Percentiles rank a stretch among this genome's conserved stretches.
These are phyloP conservation scores for Talaromyces sp. DNA, from an alignment of 2,329 filamentous ascomycete genomes.

Conservation along the genomic window DNA sequence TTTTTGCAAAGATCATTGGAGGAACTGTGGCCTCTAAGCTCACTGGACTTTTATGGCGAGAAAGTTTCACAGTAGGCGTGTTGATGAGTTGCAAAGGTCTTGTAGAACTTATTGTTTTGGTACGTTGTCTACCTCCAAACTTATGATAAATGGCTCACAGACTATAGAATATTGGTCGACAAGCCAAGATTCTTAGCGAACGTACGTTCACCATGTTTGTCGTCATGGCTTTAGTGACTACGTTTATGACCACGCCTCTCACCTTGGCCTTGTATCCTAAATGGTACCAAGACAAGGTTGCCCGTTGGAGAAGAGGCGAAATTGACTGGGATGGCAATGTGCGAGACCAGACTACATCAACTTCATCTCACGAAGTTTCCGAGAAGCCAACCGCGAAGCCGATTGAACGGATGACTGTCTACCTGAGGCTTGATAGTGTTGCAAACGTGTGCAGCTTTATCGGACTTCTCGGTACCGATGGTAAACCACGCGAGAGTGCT, in stretches of 20 bases:
- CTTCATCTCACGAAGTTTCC: constrained; percentile 22
- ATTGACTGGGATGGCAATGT: constrained; percentile 80
- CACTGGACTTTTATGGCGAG: constrained; percentile 81
- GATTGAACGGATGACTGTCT: constrained; percentile 68
- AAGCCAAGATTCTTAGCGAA: constrained; percentile 75
- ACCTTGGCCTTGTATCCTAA: constrained; percentile 71
- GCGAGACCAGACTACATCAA: constrained; percentile 25
- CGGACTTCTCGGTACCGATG: constrained; percentile 66
- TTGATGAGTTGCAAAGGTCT: constrained; percentile 97
- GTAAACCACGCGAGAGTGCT: constrained; percentile 33
- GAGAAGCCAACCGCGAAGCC: constrained; percentile 45
- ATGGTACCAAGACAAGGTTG: constrained; percentile 71
- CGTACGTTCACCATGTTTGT: constrained; percentile 92
- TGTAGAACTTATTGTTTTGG: constrained; percentile 90
- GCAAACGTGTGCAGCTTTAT: constrained; percentile 78
- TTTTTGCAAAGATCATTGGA: constrained; percentile 79
- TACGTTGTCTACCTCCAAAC: constrained; percentile 43
- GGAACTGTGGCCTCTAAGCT: constrained; percentile 73
- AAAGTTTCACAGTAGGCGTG: constrained; percentile 81
- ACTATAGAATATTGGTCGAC: constrained; percentile 69
- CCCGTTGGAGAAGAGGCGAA: constrained; percentile 74
- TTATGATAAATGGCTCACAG: background rate
- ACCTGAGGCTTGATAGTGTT: constrained; percentile 80
- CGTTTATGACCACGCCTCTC: constrained; percentile 76
- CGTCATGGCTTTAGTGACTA: constrained; percentile 87